phyloP scores from a whole-genome alignment of 495 filamentous ascomycete species.

The Tuber calosporum region DNA sequence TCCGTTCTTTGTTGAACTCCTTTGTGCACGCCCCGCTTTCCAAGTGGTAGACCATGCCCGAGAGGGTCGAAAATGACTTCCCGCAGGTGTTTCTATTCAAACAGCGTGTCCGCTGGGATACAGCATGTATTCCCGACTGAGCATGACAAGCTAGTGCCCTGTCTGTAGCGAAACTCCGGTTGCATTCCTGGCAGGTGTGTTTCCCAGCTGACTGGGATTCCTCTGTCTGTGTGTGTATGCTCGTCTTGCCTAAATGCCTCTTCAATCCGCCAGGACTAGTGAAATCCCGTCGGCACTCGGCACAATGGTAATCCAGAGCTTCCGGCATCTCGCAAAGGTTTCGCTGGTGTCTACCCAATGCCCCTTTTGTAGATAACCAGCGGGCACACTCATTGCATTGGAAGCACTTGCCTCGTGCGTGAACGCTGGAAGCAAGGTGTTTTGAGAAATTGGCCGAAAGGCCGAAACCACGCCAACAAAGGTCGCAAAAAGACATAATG shows the following conservation, averaged over 20 bases:
- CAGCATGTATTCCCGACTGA: neutral
- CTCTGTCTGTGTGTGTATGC: neutral
- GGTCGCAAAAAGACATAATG: neutral
- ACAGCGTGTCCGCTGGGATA: neutral
- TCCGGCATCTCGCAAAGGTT: neutral
- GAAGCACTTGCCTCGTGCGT: neutral
- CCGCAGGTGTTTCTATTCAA: neutral
- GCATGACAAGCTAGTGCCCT: neutral
- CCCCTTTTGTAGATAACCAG: neutral
- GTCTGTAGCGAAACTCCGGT: neutral
- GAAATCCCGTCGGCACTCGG: constrained; percentile 2
- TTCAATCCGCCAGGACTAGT: neutral
- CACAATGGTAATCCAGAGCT: neutral
- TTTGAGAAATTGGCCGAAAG: neutral
- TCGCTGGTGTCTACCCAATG: neutral
- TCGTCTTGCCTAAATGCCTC: neutral
- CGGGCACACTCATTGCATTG: constrained; percentile 1
- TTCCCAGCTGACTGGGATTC: neutral
- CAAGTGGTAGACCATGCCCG: neutral
- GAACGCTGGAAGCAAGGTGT: neutral
- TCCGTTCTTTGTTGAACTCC: neutral
- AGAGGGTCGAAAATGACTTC: neutral
- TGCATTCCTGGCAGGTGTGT: neutral
- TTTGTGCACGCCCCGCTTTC: neutral
- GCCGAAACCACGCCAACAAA: constrained; percentile 2